Conservation (phyloP, 441 rosid genomes). For the Cnidoscolus chayamansa region DNA sequence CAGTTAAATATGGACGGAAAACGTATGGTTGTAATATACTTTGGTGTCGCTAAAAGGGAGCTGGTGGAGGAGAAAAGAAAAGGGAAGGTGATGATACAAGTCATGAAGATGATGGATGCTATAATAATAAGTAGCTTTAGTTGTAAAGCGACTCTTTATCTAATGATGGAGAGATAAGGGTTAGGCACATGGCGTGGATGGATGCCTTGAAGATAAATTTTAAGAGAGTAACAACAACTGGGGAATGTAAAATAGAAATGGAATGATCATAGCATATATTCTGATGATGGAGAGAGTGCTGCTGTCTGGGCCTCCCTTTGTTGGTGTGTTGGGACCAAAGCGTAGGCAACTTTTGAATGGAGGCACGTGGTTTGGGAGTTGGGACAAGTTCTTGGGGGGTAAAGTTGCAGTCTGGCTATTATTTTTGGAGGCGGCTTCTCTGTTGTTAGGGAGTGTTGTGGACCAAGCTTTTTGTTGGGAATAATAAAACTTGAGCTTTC, state of each 20-base stretch:
- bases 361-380: conserved; percentile 18
- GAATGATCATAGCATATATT: not conserved
- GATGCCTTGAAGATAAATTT: not conserved
- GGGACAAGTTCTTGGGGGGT: conserved; percentile 1
- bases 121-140: conserved; percentile 1
- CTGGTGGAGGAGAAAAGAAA: not conserved
- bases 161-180: conserved; percentile 21
- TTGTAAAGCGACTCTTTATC: conserved; percentile 24
- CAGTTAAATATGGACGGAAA: too few relatives aligned
- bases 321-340: not conserved
- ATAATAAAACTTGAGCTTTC: too few relatives aligned
- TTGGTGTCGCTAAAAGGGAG: not conserved
- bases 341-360: not conserved
- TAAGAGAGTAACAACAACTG: too few relatives aligned
- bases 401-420: not conserved
- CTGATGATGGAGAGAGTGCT: too few relatives aligned
- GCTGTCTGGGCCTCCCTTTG: not conserved
- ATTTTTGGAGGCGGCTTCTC: conserved; percentile 6
- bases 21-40: too few relatives aligned
- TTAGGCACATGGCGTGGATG: conserved; percentile 20
- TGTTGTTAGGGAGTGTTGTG: conserved; percentile 8
- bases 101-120: conserved; percentile 17
- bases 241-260: too few relatives aligned
- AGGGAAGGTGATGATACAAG: conserved; percentile 15
- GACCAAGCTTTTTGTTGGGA: conserved; percentile 1